Percentiles rank a stretch among this genome's conserved stretches.
These are phyloP conservation scores for Nicotiana tomentosiformis DNA, from an alignment of 257 asterid species.

Conservation along the genomic window DNA sequence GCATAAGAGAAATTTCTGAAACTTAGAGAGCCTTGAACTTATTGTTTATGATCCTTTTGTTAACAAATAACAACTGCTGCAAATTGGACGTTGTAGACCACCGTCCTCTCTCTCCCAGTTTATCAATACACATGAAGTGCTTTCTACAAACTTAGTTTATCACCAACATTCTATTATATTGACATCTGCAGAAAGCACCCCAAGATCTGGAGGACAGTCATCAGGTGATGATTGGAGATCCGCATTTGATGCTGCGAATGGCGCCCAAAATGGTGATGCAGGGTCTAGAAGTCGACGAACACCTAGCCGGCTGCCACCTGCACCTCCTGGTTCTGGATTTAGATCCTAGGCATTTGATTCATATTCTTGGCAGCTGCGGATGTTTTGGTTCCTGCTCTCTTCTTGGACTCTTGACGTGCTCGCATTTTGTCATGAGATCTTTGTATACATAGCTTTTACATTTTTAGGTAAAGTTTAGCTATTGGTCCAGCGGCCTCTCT, in stretches of 20 bases:
- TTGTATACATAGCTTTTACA: slow-evolving; percentile 1
- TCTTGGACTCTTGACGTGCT: background rate
- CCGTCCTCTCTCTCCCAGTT: background rate
- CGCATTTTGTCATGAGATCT: background rate
- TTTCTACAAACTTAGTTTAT: background rate
- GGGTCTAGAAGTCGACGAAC: slow-evolving; percentile 14
- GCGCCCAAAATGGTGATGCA: slow-evolving; percentile 10
- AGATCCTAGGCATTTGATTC: background rate
- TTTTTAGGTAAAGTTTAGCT: background rate
- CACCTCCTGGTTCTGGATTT: slow-evolving; percentile 14
- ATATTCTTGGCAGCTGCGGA: background rate
- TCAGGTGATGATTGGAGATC: slow-evolving; percentile 21
- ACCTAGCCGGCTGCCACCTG: slow-evolving; percentile 22
- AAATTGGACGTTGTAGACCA: background rate
- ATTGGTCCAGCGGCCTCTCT: background rate
- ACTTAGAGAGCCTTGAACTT: background rate
- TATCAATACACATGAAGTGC: background rate
- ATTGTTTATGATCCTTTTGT: background rate
- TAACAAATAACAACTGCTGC: background rate
- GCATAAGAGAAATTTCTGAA: background rate
- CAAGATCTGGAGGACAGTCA: slow-evolving; percentile 5
- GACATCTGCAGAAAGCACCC: slow-evolving; percentile 9
- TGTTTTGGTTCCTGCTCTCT: background rate
- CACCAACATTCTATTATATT: background rate
- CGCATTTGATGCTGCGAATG: slow-evolving; percentile 15